Percentiles rank a stretch among this genome's conserved stretches.
These are phyloP conservation scores for Miamiensis avidus DNA, from an alignment of 169 alveolate species.

Conservation along the genomic window DNA sequence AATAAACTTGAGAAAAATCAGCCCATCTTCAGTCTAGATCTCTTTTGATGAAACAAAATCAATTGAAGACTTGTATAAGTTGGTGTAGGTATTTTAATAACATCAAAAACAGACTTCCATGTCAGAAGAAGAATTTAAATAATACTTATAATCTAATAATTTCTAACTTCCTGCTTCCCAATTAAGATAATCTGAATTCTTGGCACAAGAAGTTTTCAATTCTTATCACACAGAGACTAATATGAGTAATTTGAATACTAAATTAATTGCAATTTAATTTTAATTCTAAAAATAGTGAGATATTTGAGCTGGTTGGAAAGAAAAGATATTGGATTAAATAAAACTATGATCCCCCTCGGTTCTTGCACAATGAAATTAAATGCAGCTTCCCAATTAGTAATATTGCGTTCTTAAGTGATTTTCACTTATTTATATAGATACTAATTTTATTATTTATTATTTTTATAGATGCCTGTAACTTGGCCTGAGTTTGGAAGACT, in stretches of 20 bases:
- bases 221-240: conserved; percentile 74
- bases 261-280: conserved; percentile 4
- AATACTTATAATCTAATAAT: too few species aligned
- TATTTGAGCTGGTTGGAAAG: conserved; percentile 72
- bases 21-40: conserved; percentile 19
- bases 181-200: conserved; percentile 12
- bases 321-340: conserved; percentile 77
- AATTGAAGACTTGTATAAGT: conserved; percentile 62
- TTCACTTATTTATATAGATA: too few species aligned
- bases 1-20: conserved; percentile 56
- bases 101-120: too few species aligned
- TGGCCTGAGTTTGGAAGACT: conserved; percentile 71
- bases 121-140: too few species aligned
- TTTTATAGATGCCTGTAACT: conserved; percentile 77
- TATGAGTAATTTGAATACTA: conserved; percentile 12
- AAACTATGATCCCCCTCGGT: conserved; percentile 89
- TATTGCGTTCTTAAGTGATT: too few species aligned
- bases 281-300: conserved; percentile 52
- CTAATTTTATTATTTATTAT: too few species aligned
- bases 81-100: conserved; percentile 41
- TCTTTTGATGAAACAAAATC: conserved; percentile 77
- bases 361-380: conserved; percentile 91
- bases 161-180: too few species aligned
- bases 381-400: conserved; percentile 70
- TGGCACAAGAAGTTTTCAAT: conserved; percentile 74